A percentile compares a stretch with the other conserved stretches of the same genome.
Conservation (phyloP, 2,329 filamentous ascomycete species). For the Nothopassalora personata region DNA sequence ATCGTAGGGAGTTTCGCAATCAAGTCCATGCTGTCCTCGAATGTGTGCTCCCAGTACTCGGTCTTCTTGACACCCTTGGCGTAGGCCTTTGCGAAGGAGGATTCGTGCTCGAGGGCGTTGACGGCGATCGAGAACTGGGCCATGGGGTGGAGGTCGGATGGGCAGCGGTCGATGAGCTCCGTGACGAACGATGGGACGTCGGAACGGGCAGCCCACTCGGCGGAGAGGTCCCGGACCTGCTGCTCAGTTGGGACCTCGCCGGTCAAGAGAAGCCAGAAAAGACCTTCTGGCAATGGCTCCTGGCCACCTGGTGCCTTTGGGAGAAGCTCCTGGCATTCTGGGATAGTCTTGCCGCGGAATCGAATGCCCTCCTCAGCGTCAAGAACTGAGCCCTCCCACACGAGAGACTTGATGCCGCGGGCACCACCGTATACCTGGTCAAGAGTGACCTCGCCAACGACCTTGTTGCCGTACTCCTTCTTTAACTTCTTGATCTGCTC, state of each 20-base stretch:
- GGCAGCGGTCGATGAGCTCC: conserved; percentile 99
- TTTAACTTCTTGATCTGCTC: conserved; percentile 98
- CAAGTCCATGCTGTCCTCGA: conserved; percentile 99
- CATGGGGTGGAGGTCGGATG: conserved; percentile 98
- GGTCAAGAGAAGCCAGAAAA: conserved; percentile 99
- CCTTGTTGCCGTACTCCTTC: conserved; percentile 95
- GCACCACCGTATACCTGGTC: conserved; percentile 99
- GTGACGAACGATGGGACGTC: conserved; percentile 96
- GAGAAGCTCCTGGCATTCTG: conserved; percentile 95
- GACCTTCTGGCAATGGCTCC: conserved; percentile 95
- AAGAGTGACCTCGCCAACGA: conserved; percentile 94
- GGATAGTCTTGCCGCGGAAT: conserved; percentile 98
- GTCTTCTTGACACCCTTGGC: conserved; percentile 99
- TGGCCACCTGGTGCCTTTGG: conserved; percentile 95
- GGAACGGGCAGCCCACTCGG: conserved; percentile 97
- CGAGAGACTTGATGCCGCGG: conserved; percentile 95
- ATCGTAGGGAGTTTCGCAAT: conserved; percentile 99
- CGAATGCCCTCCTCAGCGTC: conserved; percentile 98
- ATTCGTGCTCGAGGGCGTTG: conserved; percentile 96
- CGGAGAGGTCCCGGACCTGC: conserved; percentile 96
- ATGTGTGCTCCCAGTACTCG: conserved; percentile 99
- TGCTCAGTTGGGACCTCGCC: conserved; percentile 96
- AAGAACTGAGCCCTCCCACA: conserved; percentile 98
- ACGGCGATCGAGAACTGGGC: conserved; percentile 98
- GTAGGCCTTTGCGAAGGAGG: conserved; percentile 95